Base-by-base conservation (phyloP, 306 rosid species). In the Canavalia gladiata region DNA sequence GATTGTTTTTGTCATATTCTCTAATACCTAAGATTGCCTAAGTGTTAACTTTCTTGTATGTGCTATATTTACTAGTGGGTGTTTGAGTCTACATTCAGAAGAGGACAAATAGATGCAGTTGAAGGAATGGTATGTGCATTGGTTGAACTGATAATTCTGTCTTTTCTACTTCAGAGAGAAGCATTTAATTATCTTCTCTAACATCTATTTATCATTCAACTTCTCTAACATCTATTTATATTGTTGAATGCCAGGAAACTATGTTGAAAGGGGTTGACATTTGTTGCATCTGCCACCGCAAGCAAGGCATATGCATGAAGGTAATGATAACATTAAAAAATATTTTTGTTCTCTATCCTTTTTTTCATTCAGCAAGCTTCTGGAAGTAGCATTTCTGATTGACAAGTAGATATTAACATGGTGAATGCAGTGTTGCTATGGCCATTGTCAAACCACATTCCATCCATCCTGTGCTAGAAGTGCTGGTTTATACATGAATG, bases 401-500 rank as follows among this genome's bases (percentile, higher is more conserved):
- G 8, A 28, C 67, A 18, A 74, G 68, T 58, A 43, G 79, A 64
- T 75, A 46, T 70, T 25, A 51, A 77, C 68, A 57, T 83, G 68
- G 69, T 74, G 51, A 63, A 56, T 84, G 88, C 98, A 96, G 99
- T 96, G 99, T 85, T 93, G 91, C 86, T 96, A 86, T 79, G 98
- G 99, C 42, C 91, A 93, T 88, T 96, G 99, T 74, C 94, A 85
- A 82, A 78, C 94, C 47, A 77, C 94, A 46, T 96, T 93, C 83
- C 99, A 96, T 77, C 95, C 97, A 46, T 89, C 88, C 29, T 96
- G 99, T 89, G 94, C 94, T 68, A 96, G 99, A 91, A 93, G 88
- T 84, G 84, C 92, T 73, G 97, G 97, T 71, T 85, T 89, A 58
- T 93, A 81, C 89, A 89, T 93, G 93, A 88, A 74, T 76, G 85